Base-by-base conservation (phyloP, 768 basidiomycete species). In the Pholiota microspora region DNA sequence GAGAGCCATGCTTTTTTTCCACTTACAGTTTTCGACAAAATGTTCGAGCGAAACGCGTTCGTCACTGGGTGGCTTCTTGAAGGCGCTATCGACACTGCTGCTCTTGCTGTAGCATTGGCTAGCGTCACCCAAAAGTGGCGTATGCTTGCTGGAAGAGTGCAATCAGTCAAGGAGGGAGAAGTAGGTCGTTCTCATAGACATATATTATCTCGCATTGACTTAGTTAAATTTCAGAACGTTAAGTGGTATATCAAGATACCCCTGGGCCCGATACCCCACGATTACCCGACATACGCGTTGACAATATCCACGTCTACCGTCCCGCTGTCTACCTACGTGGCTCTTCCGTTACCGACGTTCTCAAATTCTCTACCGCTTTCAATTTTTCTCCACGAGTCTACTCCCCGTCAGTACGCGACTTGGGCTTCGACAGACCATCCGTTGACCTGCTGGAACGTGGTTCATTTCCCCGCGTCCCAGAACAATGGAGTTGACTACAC, bases 371-470 rank as follows among this genome's bases (percentile, higher is more conserved):
- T 73, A 16, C 75, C 75, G 24, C 65, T 64, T 15, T 53, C 64
- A 9, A 52, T 77, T 16, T 75, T 79, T 58, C 60, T 75, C 21
- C 67, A 75, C 50, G 59, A 71, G 2, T 68, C 70, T 2, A 76
- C 75, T 0, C 76, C 75, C 1, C 68, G 71, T 4, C 67, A 69
- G 25, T 75, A 72, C 51, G 54, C 66, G 4, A 49, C 53, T 24
- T 77, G 73, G 73, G 73, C 73, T 47, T 57, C 64, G 6, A 59
- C 56, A 12, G 42, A 45, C 7, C 62, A 72, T 55, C 76, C 76
- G 10, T 59, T 77, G 44, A 76, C 74, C 15, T 75, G 70, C 58
- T 77, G 75, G 75, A 75, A 77, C 40, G 35, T 78, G n/a, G 72
- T 71, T 7, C 67, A 72, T 46, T 74, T 77, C 56, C 75, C 73